These are phyloP conservation scores for Candida railenensis DNA, from an alignment of 805 yeast genomes.

Conservation along the genomic window DNA sequence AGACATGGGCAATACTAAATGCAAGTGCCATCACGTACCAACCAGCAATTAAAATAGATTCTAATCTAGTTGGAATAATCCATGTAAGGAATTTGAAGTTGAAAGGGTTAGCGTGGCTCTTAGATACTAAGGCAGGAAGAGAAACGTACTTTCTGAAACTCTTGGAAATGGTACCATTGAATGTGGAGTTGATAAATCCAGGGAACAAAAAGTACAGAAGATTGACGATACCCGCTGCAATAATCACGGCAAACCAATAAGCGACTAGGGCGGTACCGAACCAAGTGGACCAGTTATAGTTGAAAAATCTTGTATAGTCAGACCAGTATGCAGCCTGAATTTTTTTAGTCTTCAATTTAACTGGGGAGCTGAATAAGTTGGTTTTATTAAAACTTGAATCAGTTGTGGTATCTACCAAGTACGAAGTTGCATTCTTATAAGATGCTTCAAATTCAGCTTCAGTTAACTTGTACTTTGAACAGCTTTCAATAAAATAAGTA, in stretches of 20 bases:
- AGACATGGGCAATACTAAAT: constrained; percentile 24
- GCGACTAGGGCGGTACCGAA: constrained; percentile 27
- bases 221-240: constrained; percentile 33
- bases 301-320: constrained; percentile 25
- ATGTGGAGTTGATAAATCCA: constrained; percentile 23
- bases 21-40: constrained; percentile 36
- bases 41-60: constrained; percentile 39
- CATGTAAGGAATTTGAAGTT: constrained; percentile 15
- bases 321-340: constrained; percentile 29
- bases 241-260: constrained; percentile 29
- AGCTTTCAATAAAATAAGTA: constrained; percentile 20
- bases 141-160: constrained; percentile 24
- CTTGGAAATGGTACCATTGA: constrained; percentile 19
- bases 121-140: constrained; percentile 26
- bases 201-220: constrained; percentile 22
- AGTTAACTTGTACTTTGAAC: constrained; percentile 26
- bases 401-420: constrained; percentile 31
- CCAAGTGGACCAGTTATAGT: constrained; percentile 41
- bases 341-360: constrained; percentile 22
- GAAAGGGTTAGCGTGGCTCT: constrained; percentile 14
- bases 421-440: constrained; percentile 41
- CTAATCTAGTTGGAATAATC: constrained; percentile 54
- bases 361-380: constrained; percentile 33
- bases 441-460: constrained; percentile 29
- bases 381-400: constrained; percentile 25